A percentile compares a stretch with the other conserved stretches of the same genome.
Evolutionary conservation across 2,329 filamentous ascomycete species (phyloP).

Genomic region (Aquanectria penicillioides): DNA sequence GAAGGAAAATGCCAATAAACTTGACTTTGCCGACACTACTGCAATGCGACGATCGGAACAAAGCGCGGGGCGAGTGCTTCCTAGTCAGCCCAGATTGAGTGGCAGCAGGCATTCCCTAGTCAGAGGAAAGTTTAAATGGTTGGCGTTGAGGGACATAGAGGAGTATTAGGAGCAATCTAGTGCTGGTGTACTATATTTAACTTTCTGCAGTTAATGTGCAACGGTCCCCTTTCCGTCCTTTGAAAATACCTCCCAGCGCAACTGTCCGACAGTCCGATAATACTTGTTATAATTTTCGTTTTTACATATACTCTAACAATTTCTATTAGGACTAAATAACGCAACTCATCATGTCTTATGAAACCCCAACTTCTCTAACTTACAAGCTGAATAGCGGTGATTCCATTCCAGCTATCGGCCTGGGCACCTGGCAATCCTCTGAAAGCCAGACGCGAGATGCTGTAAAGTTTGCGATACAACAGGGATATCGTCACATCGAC

Average conservation of each 20-base stretch:
- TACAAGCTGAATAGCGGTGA: conserved; percentile 24
- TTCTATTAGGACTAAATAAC: background rate
- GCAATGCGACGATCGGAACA: background rate
- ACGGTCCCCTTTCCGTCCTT: too few relatives aligned
- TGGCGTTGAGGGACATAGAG: too few relatives aligned
- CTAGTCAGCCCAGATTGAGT: background rate
- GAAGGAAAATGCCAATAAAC: background rate
- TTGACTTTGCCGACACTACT: background rate
- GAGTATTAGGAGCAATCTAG: too few relatives aligned
- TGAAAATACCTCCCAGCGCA: too few relatives aligned
- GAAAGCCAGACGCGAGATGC: conserved; percentile 55
- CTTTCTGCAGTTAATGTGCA: too few relatives aligned
- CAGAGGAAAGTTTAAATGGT: too few relatives aligned
- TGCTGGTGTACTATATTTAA: too few relatives aligned
- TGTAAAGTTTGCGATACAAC: conserved; percentile 66
- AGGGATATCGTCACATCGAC: conserved; percentile 69
- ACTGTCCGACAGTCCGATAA: too few relatives aligned
- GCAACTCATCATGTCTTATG: conserved; percentile 10
- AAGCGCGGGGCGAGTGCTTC: background rate
- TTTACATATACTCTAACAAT: background rate
- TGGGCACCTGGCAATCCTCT: conserved; percentile 56
- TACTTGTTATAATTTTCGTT: too few relatives aligned
- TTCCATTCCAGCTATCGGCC: conserved; percentile 21
- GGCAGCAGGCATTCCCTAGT: too few relatives aligned
- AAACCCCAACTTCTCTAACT: background rate